phyloP scores from a whole-genome alignment of 257 asterid genomes.

The Echium plantagineum region DNA sequence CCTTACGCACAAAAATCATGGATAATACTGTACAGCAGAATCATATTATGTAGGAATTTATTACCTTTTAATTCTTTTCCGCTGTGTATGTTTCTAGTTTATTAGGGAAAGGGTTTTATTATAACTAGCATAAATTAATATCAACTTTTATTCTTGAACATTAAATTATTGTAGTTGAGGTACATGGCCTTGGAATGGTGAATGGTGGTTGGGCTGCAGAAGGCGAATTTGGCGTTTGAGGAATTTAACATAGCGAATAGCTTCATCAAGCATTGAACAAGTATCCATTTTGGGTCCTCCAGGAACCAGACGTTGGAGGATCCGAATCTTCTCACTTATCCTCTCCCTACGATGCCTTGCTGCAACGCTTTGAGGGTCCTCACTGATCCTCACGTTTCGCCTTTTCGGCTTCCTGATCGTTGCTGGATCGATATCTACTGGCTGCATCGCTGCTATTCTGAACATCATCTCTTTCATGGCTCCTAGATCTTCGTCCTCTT shows the following conservation, averaged over 20 bases:
- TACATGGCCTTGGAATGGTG: not conserved
- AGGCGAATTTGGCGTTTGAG: constrained; percentile 14
- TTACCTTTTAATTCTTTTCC: too few relatives aligned
- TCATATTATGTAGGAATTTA: too few relatives aligned
- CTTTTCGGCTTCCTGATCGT: constrained; percentile 36
- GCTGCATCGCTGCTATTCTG: constrained; percentile 47
- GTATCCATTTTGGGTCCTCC: constrained; percentile 62
- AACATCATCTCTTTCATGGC: constrained; percentile 53
- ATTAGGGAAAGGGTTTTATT: not conserved
- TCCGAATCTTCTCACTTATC: constrained; percentile 42
- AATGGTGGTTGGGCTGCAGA: not conserved
- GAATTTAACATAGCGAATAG: constrained; percentile 45
- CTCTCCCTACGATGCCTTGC: constrained; percentile 45
- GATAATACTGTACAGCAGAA: too few relatives aligned
- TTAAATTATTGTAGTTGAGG: not conserved
- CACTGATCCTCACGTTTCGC: constrained; percentile 43
- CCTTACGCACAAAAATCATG: too few relatives aligned
- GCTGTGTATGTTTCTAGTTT: too few relatives aligned
- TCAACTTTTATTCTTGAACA: not conserved
- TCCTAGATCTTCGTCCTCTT: constrained; percentile 3
- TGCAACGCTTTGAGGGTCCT: constrained; percentile 51
- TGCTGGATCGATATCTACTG: constrained; percentile 37
- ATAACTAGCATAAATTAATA: not conserved
- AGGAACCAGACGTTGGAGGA: constrained; percentile 45
- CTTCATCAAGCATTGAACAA: constrained; percentile 51